Base-by-base conservation (phyloP, 2,329 filamentous ascomycete species). In the Parascedosporium putredinis region DNA sequence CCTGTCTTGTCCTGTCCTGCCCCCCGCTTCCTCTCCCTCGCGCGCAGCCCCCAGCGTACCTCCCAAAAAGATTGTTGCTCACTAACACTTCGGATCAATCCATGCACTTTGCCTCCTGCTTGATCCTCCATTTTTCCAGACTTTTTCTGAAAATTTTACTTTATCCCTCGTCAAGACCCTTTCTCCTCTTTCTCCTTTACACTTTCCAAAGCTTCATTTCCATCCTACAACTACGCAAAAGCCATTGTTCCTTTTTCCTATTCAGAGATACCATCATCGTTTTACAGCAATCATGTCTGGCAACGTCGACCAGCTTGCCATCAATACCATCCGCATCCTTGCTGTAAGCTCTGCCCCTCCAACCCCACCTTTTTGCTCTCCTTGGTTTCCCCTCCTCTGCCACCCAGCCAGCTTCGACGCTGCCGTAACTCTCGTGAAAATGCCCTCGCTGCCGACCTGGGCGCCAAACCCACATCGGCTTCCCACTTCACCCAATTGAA, bases 321-420 rank as follows among this genome's bases (percentile, higher is more conserved):
- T 98, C 76, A 97, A 97, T 84, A 95, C 91, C 71, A 97, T 98
- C 77, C 88, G 93, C 70, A 73, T 88, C 67, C 81, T 98, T 62
- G 90, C 93, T 69, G 93, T 97, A 84, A 71, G 89, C 84, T 50
- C 43, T 51, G 54, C 56, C 54, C 54, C 56, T 55, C 58, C 8
- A 43, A 50, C 40, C 51, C 51, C 53, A 51, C 52, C 45, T 48
- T 56, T 42, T 56, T 51, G 55, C 56, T 56, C 54, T 59, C 60
- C 62, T 61, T 59, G 58, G 61, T 58, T 57, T 52, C 55, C 57
- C 60, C 62, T 57, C 60, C 60, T 58, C 60, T 36, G 24, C 8
- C 27, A 47, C n/a, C n/a, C 22, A 31, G 6, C 36, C 18, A 7
- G 4, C 36, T n/a, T 20, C 18, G 18, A 10, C 14, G 14, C 14